Conservation (phyloP, 495 filamentous ascomycete species). For the Xeromyces bisporus region DNA sequence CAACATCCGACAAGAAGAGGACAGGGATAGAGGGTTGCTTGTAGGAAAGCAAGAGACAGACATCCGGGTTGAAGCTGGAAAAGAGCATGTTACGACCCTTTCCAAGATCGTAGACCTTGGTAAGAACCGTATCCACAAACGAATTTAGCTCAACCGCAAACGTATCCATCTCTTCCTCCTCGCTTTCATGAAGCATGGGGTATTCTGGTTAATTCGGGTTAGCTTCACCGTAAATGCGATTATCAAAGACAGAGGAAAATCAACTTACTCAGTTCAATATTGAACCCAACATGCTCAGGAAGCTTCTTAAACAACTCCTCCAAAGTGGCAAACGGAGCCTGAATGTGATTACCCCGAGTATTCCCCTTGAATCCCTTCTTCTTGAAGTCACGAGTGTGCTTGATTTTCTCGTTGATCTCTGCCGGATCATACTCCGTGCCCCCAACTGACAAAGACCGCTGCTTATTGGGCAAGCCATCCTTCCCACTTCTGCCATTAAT, state of each 20-base stretch:
- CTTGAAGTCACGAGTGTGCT: slow-evolving; percentile 90
- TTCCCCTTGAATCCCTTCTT: slow-evolving; percentile 91
- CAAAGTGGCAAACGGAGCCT: slow-evolving; percentile 84
- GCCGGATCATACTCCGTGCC: slow-evolving; percentile 32
- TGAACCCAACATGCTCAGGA: slow-evolving; percentile 72
- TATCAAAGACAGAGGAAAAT: slow-evolving; percentile 2
- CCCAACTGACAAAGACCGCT: slow-evolving; percentile 41
- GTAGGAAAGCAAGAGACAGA: slow-evolving; percentile 82
- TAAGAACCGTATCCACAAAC: slow-evolving; percentile 86
- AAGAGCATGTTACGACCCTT: slow-evolving; percentile 77
- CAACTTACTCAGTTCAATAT: slow-evolving; percentile 87
- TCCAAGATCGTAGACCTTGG: slow-evolving; percentile 64
- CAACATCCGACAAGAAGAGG: slow-evolving; percentile 84
- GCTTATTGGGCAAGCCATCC: slow-evolving; percentile 12
- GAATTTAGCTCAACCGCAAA: slow-evolving; percentile 94
- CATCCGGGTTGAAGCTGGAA: slow-evolving; percentile 90
- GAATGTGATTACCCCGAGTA: slow-evolving; percentile 80
- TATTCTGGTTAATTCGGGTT: slow-evolving; percentile 44
- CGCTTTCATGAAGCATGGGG: slow-evolving; percentile 86
- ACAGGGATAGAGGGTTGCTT: slow-evolving; percentile 94
- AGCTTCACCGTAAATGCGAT: slow-evolving; percentile 16
- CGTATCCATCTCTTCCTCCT: slow-evolving; percentile 93
- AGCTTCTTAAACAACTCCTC: slow-evolving; percentile 83
- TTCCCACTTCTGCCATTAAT: slow-evolving; percentile 5
- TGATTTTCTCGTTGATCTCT: slow-evolving; percentile 82